Evolutionary conservation across 2,329 filamentous ascomycete genomes (phyloP).

Genomic region (Paecilomyces sp.): DNA sequence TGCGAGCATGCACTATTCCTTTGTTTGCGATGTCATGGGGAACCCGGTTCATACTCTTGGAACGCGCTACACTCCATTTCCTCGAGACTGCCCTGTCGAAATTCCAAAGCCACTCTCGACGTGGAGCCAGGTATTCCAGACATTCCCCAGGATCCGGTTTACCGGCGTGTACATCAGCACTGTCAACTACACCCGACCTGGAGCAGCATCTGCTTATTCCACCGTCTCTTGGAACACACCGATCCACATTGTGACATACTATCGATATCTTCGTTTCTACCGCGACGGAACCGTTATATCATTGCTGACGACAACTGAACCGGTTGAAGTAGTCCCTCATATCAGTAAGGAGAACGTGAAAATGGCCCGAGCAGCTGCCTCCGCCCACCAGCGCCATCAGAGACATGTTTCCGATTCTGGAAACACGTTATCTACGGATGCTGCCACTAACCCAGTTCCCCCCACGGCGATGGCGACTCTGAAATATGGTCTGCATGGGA

Average conservation of each 20-base stretch:
- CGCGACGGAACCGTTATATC: conserved; percentile 79
- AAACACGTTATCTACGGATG: conserved; percentile 15
- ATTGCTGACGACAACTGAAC: conserved; percentile 73
- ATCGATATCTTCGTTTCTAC: conserved; percentile 92
- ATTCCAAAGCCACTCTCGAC: conserved; percentile 36
- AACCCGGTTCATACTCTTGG: conserved; percentile 24
- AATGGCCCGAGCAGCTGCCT: conserved; percentile 21
- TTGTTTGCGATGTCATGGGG: conserved; percentile 55
- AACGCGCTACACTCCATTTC: conserved; percentile 29
- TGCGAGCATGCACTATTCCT: conserved; percentile 73
- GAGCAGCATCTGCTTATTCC: conserved; percentile 59
- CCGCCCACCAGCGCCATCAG: conserved; percentile 28
- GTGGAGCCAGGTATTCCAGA: conserved; percentile 67
- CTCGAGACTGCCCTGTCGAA: conserved; percentile 17
- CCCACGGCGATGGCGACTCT: conserved; percentile 49
- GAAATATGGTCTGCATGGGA: conserved; percentile 58
- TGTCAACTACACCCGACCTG: conserved; percentile 85
- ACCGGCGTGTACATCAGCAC: conserved; percentile 96
- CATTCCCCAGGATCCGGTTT: conserved; percentile 80
- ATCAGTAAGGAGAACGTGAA: conserved; percentile 64
- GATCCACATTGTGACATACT: conserved; percentile 95
- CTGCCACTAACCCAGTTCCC: conserved; percentile 25
- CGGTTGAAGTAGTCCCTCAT: conserved; percentile 78
- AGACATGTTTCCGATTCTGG: conserved; percentile 36
- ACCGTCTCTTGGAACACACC: conserved; percentile 71